phyloP scores from a whole-genome alignment of 2,329 filamentous ascomycete species.

The Xenosphaeropsis pyriputrescens region DNA sequence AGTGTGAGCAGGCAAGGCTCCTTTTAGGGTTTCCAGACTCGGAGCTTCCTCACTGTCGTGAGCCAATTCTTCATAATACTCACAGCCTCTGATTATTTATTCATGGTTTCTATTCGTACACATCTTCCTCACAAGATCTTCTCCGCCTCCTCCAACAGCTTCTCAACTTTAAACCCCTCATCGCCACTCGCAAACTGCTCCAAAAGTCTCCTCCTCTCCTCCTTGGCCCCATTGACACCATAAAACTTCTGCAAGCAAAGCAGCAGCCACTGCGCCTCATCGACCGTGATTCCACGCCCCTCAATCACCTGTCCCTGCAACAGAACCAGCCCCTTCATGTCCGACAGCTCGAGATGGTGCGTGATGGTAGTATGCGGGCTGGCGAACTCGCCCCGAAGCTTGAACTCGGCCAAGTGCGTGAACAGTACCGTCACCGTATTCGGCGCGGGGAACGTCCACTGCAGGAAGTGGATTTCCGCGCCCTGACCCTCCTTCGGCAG shows the following conservation, averaged over 20 bases:
- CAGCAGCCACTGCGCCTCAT: constrained; percentile 79
- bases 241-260: constrained; percentile 96
- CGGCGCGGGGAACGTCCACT: constrained; percentile 81
- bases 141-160: constrained; percentile 79
- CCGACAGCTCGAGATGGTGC: constrained; percentile 70
- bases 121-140: constrained; percentile 37
- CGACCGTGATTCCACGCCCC: constrained; percentile 58
- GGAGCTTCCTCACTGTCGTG: too few relatives aligned
- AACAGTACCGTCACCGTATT: constrained; percentile 68
- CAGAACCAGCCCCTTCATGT: constrained; percentile 64
- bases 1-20: too few relatives aligned
- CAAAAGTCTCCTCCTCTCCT: constrained; percentile 52
- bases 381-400: constrained; percentile 76
- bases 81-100: too few relatives aligned
- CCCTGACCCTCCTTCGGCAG: constrained; percentile 54
- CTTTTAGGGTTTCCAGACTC: too few relatives aligned
- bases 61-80: too few relatives aligned
- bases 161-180: constrained; percentile 65
- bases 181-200: constrained; percentile 75
- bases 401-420: constrained; percentile 87
- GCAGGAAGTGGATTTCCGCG: constrained; percentile 89
- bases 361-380: constrained; percentile 89
- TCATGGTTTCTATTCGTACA: too few relatives aligned
- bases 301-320: constrained; percentile 73
- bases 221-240: constrained; percentile 40